phyloP scores from a whole-genome alignment of 352 stramenopile genomes.

The Elongisporangium anandrum region DNA sequence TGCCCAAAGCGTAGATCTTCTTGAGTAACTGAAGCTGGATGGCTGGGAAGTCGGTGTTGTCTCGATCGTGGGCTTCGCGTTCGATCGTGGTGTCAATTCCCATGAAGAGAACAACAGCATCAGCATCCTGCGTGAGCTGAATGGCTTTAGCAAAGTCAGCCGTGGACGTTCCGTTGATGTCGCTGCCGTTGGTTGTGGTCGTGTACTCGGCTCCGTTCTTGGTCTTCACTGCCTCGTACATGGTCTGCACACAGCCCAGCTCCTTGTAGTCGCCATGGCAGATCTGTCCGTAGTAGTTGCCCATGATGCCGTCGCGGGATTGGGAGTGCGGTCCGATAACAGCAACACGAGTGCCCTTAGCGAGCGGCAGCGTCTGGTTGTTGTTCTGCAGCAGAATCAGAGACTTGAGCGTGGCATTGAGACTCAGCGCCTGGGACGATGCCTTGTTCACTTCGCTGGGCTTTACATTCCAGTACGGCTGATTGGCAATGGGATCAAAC shows the following conservation, averaged over 20 bases:
- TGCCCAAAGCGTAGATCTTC: slow-evolving; percentile 30
- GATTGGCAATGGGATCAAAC: slow-evolving; percentile 68
- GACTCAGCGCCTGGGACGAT: slow-evolving; percentile 34
- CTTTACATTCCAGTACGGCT: slow-evolving; percentile 45
- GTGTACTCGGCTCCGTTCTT: slow-evolving; percentile 25
- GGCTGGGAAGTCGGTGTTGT: slow-evolving; percentile 37
- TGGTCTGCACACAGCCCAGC: slow-evolving; percentile 33
- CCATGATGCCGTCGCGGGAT: slow-evolving; percentile 34
- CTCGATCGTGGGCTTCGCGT: slow-evolving; percentile 46
- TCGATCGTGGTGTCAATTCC: slow-evolving; percentile 61
- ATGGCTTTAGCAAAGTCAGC: slow-evolving; percentile 25
- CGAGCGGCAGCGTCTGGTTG: slow-evolving; percentile 45
- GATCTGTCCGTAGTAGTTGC: slow-evolving; percentile 70
- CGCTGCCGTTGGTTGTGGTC: slow-evolving; percentile 17
- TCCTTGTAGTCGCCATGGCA: slow-evolving; percentile 38
- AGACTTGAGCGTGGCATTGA: slow-evolving; percentile 52
- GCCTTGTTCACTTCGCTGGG: slow-evolving; percentile 46
- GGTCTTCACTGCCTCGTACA: slow-evolving; percentile 34
- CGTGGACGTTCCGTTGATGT: slow-evolving; percentile 35
- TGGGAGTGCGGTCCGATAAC: slow-evolving; percentile 68
- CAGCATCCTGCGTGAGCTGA: slow-evolving; percentile 17
- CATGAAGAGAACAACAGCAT: slow-evolving; percentile 50
- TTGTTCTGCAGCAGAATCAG: slow-evolving; percentile 90
- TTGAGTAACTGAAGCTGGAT: slow-evolving; percentile 55
- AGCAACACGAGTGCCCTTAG: slow-evolving; percentile 18